Percentiles rank a stretch among this genome's conserved stretches.
phyloP scores from a whole-genome alignment of 2,329 filamentous ascomycete genomes.

The Fusarium setosum region DNA sequence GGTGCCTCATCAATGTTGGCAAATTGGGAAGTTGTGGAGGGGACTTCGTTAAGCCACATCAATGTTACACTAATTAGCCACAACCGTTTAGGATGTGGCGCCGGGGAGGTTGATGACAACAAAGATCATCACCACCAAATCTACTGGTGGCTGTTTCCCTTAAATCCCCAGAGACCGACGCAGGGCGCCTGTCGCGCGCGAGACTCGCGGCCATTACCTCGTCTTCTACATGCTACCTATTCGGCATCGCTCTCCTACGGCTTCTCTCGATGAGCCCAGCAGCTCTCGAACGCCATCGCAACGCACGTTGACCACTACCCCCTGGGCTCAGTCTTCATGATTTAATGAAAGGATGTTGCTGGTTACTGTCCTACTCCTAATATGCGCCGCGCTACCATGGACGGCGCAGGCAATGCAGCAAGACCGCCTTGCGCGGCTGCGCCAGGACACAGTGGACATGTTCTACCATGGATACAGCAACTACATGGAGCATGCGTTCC shows the following conservation, averaged over 20 bases:
- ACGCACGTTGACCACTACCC: slow-evolving; percentile 29
- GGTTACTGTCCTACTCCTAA: slow-evolving; percentile 36
- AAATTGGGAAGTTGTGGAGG: too few relatives aligned
- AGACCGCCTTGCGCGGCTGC: slow-evolving; percentile 65
- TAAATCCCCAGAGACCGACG: slow-evolving; percentile 22
- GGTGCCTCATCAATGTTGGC: neutral
- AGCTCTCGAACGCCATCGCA: slow-evolving; percentile 35
- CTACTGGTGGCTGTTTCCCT: slow-evolving; percentile 15
- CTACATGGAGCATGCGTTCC: slow-evolving; percentile 94
- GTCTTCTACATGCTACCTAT: slow-evolving; percentile 8
- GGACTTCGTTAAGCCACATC: slow-evolving; percentile 4
- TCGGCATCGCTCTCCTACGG: slow-evolving; percentile 9
- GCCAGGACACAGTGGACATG: slow-evolving; percentile 76
- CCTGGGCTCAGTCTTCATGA: slow-evolving; percentile 34
- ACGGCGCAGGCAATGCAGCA: slow-evolving; percentile 63
- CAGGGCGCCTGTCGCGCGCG: slow-evolving; percentile 33
- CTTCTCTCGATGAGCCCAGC: slow-evolving; percentile 40
- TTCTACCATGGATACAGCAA: slow-evolving; percentile 98
- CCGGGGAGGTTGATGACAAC: slow-evolving; percentile 37
- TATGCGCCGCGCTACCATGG: slow-evolving; percentile 54
- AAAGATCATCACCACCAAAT: slow-evolving; percentile 23
- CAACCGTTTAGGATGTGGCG: slow-evolving; percentile 25
- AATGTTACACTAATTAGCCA: slow-evolving; percentile 34
- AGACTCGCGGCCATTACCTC: slow-evolving; percentile 12
- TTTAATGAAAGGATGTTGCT: slow-evolving; percentile 44